These are phyloP conservation scores for Plantago elongata DNA, from an alignment of 257 asterid species.

Conservation along the genomic window DNA sequence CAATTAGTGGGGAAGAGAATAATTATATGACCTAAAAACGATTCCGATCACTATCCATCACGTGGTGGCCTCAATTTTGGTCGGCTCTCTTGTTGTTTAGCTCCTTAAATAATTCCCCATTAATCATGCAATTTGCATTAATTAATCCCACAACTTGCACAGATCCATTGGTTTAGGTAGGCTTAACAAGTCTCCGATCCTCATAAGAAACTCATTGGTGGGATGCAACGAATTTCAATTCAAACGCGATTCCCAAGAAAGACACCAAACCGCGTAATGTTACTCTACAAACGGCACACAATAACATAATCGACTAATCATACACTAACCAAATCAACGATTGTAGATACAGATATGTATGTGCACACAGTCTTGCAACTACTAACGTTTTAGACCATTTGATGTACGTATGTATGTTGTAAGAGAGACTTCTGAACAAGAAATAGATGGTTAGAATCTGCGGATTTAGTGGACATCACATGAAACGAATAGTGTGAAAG, in stretches of 20 bases:
- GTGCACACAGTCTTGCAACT: no score
- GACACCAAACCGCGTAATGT: constrained; percentile 4
- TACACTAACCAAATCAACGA: no score
- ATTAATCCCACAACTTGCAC: constrained; percentile 29
- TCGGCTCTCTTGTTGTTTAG: constrained; percentile 24
- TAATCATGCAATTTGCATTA: constrained; percentile 28
- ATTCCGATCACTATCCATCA: constrained; percentile 46
- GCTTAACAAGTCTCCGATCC: constrained; percentile 13
- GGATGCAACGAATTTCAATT: constrained; percentile 18
- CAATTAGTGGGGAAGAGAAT: no score
- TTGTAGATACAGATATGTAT: no score
- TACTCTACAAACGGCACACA: not conserved
- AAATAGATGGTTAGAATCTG: constrained; percentile 14
- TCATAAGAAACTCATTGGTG: not conserved
- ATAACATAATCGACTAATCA: not conserved
- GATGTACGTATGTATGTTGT: no score
- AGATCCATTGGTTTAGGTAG: not conserved
- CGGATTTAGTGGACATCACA: constrained; percentile 30
- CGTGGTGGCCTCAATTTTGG: constrained; percentile 42
- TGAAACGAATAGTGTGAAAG: constrained; percentile 27
- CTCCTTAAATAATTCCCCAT: constrained; percentile 2
- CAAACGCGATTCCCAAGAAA: constrained; percentile 21
- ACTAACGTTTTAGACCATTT: no score
- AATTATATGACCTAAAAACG: constrained; percentile 22
- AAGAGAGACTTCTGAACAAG: no score